Percentiles rank a stretch among this genome's conserved stretches.
These are phyloP conservation scores for Mychonastes homosphaera DNA, from an alignment of 139 green algal species.

Conservation along the genomic window DNA sequence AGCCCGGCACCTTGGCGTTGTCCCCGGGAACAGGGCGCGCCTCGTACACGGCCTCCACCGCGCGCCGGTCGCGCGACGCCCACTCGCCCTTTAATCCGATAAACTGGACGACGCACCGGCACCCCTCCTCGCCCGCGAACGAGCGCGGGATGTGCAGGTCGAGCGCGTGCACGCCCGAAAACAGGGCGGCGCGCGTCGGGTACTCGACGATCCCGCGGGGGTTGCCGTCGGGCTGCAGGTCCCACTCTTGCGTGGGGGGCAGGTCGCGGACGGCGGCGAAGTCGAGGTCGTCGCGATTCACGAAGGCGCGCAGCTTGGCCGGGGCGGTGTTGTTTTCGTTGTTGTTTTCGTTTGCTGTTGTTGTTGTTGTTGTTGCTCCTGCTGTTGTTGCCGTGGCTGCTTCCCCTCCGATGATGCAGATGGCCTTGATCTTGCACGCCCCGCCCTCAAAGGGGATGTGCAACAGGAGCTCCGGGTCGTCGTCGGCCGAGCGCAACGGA, in stretches of 20 bases:
- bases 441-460: constrained; percentile 44
- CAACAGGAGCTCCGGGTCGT: constrained; percentile 81
- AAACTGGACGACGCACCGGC: constrained; percentile 61
- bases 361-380: no score
- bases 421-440: constrained; percentile 61
- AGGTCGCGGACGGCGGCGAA: constrained; percentile 45
- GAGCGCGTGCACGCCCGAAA: constrained; percentile 71
- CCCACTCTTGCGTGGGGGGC: constrained; percentile 67
- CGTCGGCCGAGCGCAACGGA: constrained; percentile 58
- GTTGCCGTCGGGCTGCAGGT: constrained; percentile 57
- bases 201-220: constrained; percentile 36
- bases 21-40: constrained; percentile 46
- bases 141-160: constrained; percentile 62
- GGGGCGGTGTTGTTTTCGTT: constrained; percentile 44
- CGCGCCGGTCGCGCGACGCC: constrained; percentile 46
- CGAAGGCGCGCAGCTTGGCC: constrained; percentile 49
- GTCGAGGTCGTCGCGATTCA: constrained; percentile 80
- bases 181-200: constrained; percentile 53
- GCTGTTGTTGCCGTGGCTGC: no score
- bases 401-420: constrained; percentile 62
- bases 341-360: no score
- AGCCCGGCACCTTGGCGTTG: constrained; percentile 40
- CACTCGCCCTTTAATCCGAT: constrained; percentile 78
- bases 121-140: constrained; percentile 46
- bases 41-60: constrained; percentile 81